Evolutionary conservation across 495 filamentous ascomycete species (phyloP).

Genomic region (Acidiella bohemica): DNA sequence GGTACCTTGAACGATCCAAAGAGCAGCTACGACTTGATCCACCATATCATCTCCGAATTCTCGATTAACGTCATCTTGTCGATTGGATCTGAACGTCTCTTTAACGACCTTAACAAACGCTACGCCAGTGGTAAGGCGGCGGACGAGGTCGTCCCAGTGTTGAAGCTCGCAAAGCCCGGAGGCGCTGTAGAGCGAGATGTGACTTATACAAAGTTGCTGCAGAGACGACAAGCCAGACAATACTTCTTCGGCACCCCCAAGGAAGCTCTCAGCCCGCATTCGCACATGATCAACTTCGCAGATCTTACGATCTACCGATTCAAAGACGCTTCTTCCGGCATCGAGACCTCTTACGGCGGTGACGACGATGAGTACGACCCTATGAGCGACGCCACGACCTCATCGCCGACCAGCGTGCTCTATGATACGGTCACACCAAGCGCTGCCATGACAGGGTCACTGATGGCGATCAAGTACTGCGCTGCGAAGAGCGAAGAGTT

Average conservation of each 20-base stretch:
- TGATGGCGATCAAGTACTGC: conserved; percentile 64
- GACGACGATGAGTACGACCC: conserved; percentile 12
- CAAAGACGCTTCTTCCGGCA: conserved; percentile 1
- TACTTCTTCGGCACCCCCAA: conserved; percentile 87
- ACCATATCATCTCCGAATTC: conserved; percentile 79
- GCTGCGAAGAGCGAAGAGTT: conserved; percentile 32
- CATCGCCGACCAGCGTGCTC: conserved; percentile 21
- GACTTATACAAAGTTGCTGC: conserved; percentile 52
- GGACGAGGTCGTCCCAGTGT: conserved; percentile 50
- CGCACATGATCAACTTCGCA: conserved; percentile 62
- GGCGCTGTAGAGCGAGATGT: conserved; percentile 75
- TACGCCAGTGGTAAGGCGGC: conserved; percentile 52
- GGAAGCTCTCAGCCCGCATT: conserved; percentile 69
- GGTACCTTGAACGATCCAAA: conserved; percentile 51
- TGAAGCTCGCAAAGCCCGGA: conserved; percentile 74
- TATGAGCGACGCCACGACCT: conserved; percentile 25
- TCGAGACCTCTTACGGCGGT: conserved; percentile 5
- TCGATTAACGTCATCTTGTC: conserved; percentile 49
- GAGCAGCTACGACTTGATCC: conserved; percentile 54
- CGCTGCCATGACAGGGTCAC: conserved; percentile 47
- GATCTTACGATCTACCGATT: conserved; percentile 54
- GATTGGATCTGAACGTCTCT: conserved; percentile 69
- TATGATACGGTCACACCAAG: conserved; percentile 47
- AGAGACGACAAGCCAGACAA: conserved; percentile 64
- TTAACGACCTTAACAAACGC: conserved; percentile 60